These are phyloP conservation scores for Asclepias syriaca DNA, from an alignment of 257 asterid genomes.

Conservation along the genomic window DNA sequence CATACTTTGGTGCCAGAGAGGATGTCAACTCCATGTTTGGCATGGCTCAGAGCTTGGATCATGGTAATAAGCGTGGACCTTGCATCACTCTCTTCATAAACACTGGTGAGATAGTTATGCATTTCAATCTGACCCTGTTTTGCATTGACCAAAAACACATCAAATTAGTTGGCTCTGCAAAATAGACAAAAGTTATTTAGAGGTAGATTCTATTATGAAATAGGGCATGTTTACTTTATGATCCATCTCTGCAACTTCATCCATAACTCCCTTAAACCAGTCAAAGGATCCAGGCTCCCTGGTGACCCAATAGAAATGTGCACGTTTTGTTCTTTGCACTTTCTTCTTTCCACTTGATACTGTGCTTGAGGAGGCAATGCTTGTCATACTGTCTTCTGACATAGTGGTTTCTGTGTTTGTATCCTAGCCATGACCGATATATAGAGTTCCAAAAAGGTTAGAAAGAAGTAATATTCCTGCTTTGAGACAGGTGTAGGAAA, in stretches of 20 bases:
- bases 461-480: background rate
- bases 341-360: conserved; percentile 52
- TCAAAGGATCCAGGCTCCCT: conserved; percentile 90
- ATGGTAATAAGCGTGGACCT: conserved; percentile 89
- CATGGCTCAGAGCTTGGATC: conserved; percentile 96
- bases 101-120: conserved; percentile 92
- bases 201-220: background rate
- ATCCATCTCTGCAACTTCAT: conserved; percentile 92
- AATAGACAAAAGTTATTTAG: background rate
- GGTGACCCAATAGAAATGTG: conserved; percentile 92
- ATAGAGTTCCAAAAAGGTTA: background rate
- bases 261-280: conserved; percentile 96
- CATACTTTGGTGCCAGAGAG: conserved; percentile 88
- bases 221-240: conserved; percentile 45
- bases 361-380: conserved; percentile 52
- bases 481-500: background rate
- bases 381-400: conserved; percentile 76
- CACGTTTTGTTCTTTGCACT: conserved; percentile 44
- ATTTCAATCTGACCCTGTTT: conserved; percentile 87
- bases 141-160: conserved; percentile 8
- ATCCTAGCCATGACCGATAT: conserved; percentile 34
- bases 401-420: conserved; percentile 61
- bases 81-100: conserved; percentile 94
- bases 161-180: conserved; percentile 1
- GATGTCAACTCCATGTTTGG: conserved; percentile 92